These are phyloP conservation scores for Fusarium papillatum DNA, from an alignment of 2,329 filamentous ascomycete genomes.

Conservation along the genomic window DNA sequence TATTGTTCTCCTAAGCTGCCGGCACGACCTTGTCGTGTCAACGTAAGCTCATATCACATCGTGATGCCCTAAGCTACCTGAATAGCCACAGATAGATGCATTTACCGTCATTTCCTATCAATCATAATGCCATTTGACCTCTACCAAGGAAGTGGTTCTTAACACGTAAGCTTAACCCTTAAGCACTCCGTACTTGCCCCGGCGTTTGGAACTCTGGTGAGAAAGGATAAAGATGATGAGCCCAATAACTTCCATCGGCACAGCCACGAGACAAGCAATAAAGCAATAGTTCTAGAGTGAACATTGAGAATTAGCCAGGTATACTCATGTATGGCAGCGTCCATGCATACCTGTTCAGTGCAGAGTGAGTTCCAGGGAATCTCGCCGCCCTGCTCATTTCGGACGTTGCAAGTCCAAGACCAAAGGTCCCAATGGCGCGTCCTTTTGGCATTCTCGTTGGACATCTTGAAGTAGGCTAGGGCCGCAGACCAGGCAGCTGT, in stretches of 20 bases:
- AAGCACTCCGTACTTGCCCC: neutral
- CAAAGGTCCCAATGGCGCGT: conserved; percentile 3
- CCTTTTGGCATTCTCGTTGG: neutral
- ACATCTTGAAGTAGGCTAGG: neutral
- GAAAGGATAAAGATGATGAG: neutral
- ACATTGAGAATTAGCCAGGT: neutral
- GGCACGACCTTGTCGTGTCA: neutral
- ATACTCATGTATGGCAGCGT: neutral
- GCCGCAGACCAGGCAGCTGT: neutral
- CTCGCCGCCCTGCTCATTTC: neutral
- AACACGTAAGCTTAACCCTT: neutral
- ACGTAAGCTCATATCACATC: neutral
- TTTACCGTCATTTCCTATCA: neutral
- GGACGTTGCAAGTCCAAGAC: conserved; percentile 6
- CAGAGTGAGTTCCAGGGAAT: neutral
- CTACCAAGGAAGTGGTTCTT: neutral
- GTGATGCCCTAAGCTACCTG: neutral
- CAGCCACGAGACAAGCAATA: neutral
- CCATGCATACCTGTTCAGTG: neutral
- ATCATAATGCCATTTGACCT: neutral
- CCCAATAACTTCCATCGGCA: neutral
- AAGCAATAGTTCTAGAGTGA: neutral
- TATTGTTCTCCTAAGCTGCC: neutral
- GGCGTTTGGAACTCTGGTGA: neutral
- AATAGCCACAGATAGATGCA: neutral